Percentiles rank a stretch among this genome's conserved stretches.
These are phyloP conservation scores for Paxillus rubicundulus DNA, from an alignment of 768 basidiomycete genomes.

Conservation along the genomic window DNA sequence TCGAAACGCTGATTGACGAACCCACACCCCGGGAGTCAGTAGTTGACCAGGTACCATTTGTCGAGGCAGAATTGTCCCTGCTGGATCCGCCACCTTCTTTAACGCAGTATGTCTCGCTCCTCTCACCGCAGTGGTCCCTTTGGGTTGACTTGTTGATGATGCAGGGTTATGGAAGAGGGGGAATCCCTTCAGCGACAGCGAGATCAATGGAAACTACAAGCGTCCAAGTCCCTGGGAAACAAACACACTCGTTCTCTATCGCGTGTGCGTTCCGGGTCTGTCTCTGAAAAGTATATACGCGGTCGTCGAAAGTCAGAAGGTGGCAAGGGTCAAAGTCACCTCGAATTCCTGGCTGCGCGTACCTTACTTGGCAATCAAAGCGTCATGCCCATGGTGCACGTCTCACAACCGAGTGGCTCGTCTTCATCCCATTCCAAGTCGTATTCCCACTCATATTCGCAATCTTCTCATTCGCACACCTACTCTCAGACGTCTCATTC, in stretches of 20 bases:
- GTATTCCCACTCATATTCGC: constrained; percentile 29
- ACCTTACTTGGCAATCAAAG: constrained; percentile 67
- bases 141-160: not conserved
- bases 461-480: constrained; percentile 13
- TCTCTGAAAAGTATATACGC: constrained; percentile 20
- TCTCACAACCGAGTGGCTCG: constrained; percentile 15
- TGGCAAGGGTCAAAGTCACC: constrained; percentile 17
- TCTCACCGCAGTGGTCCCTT: not conserved
- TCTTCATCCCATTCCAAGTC: constrained; percentile 27
- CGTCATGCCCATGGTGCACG: constrained; percentile 41
- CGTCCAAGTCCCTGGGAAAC: constrained; percentile 62
- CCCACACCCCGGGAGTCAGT: not conserved
- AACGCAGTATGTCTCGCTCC: constrained; percentile 34
- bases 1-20: constrained; percentile 17
- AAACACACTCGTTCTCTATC: constrained; percentile 60
- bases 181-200: constrained; percentile 61
- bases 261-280: constrained; percentile 45
- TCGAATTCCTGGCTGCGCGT: constrained; percentile 65
- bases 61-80: constrained; percentile 51
- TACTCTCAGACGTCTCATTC: constrained; percentile 32
- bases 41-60: not conserved
- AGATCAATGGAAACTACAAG: constrained; percentile 63
- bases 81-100: constrained; percentile 62
- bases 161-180: constrained; percentile 67
- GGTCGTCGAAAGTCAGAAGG: constrained; percentile 20